phyloP scores from a whole-genome alignment of 306 rosid species.

The Macrotyloma uniflorum region DNA sequence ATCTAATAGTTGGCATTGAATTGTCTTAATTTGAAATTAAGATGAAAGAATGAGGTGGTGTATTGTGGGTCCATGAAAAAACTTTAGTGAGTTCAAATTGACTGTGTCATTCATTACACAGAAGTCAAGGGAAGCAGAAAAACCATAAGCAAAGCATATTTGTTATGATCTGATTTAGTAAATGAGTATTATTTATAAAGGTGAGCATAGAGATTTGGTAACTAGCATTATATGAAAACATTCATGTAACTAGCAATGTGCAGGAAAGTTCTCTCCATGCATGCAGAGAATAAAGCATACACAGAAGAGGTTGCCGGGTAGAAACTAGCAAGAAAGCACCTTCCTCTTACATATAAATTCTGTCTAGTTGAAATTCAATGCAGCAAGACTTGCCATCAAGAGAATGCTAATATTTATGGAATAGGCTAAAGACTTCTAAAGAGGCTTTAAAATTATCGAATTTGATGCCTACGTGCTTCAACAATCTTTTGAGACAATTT shows the following conservation, averaged over 20 bases:
- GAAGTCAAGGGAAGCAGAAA: background rate
- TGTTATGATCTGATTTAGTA: background rate
- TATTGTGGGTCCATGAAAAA: background rate
- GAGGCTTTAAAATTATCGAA: background rate
- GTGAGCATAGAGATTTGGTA: background rate
- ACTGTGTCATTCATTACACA: background rate
- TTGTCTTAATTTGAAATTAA: too few species aligned
- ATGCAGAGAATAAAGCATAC: background rate
- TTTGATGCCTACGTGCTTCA: constrained; percentile 11
- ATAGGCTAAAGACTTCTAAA: background rate
- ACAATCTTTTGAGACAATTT: background rate
- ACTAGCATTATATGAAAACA: background rate
- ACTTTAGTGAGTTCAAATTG: too few species aligned
- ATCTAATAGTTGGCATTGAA: too few species aligned
- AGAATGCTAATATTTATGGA: background rate
- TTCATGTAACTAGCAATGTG: background rate
- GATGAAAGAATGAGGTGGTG: background rate
- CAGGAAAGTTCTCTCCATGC: background rate
- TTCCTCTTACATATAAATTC: background rate
- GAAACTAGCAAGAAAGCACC: background rate
- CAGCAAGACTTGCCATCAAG: background rate
- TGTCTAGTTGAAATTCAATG: background rate
- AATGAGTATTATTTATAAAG: background rate
- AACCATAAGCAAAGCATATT: background rate
- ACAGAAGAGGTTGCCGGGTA: background rate